These are phyloP conservation scores for Cystofilobasidium ferigula DNA, from an alignment of 768 basidiomycete genomes.

Conservation along the genomic window DNA sequence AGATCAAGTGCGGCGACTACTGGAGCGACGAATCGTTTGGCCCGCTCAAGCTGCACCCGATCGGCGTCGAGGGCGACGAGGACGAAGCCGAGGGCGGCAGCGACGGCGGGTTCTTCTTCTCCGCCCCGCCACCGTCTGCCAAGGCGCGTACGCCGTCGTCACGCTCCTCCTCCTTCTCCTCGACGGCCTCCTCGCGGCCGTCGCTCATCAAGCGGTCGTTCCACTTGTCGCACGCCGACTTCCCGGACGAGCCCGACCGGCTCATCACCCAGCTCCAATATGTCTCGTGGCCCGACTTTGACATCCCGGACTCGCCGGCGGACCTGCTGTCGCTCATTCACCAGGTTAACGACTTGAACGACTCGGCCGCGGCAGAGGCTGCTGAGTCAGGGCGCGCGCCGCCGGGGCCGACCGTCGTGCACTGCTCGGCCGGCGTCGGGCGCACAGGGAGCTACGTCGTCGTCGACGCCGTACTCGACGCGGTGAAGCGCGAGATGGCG, in stretches of 20 bases:
- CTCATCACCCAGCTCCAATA: constrained; percentile 79
- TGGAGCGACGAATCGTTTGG: constrained; percentile 62
- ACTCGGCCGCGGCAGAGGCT: constrained; percentile 1
- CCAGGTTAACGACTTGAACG: constrained; percentile 48
- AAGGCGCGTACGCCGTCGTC: constrained; percentile 25
- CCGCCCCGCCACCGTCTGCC: constrained; percentile 31
- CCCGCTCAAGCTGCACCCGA: constrained; percentile 51
- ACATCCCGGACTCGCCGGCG: constrained; percentile 73
- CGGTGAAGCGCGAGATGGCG: constrained; percentile 51
- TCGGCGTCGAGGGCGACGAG: constrained; percentile 44
- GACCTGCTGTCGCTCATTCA: constrained; percentile 63
- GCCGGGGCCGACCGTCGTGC: constrained; percentile 54
- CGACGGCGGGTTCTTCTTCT: constrained; percentile 44
- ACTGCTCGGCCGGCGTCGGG: constrained; percentile 91
- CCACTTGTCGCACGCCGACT: constrained; percentile 52
- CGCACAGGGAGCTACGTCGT: constrained; percentile 89
- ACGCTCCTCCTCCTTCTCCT: constrained; percentile 7
- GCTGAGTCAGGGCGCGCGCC: not conserved
- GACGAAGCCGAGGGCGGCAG: constrained; percentile 9
- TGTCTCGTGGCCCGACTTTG: constrained; percentile 91
- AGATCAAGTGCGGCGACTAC: constrained; percentile 82
- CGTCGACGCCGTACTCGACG: constrained; percentile 73
- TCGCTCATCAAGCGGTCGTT: constrained; percentile 46
- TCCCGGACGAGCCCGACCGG: constrained; percentile 53
- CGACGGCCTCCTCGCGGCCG: not conserved